phyloP scores from a whole-genome alignment of 495 filamentous ascomycete genomes.

The Schizothecium vesticola region DNA sequence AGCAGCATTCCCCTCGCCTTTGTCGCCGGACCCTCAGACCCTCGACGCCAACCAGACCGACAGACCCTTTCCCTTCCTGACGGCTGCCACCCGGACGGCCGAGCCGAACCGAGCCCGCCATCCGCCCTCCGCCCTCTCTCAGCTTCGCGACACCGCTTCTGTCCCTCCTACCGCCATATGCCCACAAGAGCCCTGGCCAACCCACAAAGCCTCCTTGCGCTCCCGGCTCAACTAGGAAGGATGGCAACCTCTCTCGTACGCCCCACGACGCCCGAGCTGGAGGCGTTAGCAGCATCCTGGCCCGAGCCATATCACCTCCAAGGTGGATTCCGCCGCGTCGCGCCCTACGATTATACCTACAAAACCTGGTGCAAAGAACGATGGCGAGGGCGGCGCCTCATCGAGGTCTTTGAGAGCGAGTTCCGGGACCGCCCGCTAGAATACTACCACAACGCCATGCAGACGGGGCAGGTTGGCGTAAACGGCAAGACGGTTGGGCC shows the following conservation, averaged over 20 bases:
- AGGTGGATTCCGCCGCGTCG: constrained; percentile 70
- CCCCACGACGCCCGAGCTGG: background rate
- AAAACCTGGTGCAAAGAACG: constrained; percentile 89
- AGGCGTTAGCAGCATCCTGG: constrained; percentile 35
- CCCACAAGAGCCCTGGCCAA: background rate
- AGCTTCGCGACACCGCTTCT: background rate
- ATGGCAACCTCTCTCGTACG: background rate
- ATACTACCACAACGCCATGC: constrained; percentile 85
- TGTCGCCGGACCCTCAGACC: background rate
- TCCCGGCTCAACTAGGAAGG: background rate
- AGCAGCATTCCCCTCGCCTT: background rate
- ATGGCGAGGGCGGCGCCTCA: constrained; percentile 68
- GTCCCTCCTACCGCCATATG: background rate
- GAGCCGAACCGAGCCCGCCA: background rate
- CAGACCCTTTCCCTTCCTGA: background rate
- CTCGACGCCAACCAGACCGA: background rate
- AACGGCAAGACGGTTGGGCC: constrained; percentile 61
- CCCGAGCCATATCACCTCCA: constrained; percentile 73
- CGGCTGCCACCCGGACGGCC: background rate
- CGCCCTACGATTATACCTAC: constrained; percentile 91
- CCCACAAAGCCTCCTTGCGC: background rate
- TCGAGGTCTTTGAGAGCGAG: constrained; percentile 78
- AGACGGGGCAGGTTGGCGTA: constrained; percentile 64
- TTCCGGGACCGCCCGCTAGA: constrained; percentile 80
- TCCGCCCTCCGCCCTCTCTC: background rate